Evolutionary conservation across 2,329 filamentous ascomycete species (phyloP), one percentile per base, ranked within the genome.

Genomic region (Saccharata proteae): DNA sequence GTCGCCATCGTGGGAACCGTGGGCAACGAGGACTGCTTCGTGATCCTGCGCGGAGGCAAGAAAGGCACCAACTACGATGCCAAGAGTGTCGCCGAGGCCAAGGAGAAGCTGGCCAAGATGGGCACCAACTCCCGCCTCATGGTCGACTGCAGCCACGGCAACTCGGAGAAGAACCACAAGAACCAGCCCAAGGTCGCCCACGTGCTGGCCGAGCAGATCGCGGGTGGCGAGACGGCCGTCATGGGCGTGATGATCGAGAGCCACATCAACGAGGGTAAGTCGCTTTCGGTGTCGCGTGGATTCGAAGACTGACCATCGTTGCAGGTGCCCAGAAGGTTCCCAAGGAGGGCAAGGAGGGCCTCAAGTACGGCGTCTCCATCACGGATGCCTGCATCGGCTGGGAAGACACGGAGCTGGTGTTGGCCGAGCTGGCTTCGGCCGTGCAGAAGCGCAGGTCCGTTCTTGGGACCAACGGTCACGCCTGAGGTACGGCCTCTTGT

Each of bases 201-300:
- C 30, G 71, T 67, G 8, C 57, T 98, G 35, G 85, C 82, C 2
- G 76, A 81, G 49, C 90, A 98, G 62, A 81, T 98, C 38, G 69
- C 77, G 33, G 73, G 70, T 36, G 90, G 90, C 20, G 88, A 96
- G 63, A 70, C 71, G 3, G 79, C 67, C 29, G 90, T 98, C 50
- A 88, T 94, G 74, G 90, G 90, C 48, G 83, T 96, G 38, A 98
- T 98, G 90, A 93, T 98, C 49, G 90, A 98, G 67, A 92, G 82
- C 58, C 82, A 96, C 58, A 92, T 96, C 61, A 80, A 88, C 48
- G 88, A 94, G 63, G 86, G 81, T 80, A 56, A 48, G 67, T 52
- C n/a, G 8, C 23, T 21, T 23, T 19, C 21, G 27, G 19, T 30
- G 21, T 9, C 27, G 27, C 23, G n/a, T 4, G 9, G 18, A 20